These are phyloP conservation scores for Chalciporus sp. DNA, from an alignment of 1,284 basidiomycete species.

Conservation along the genomic window DNA sequence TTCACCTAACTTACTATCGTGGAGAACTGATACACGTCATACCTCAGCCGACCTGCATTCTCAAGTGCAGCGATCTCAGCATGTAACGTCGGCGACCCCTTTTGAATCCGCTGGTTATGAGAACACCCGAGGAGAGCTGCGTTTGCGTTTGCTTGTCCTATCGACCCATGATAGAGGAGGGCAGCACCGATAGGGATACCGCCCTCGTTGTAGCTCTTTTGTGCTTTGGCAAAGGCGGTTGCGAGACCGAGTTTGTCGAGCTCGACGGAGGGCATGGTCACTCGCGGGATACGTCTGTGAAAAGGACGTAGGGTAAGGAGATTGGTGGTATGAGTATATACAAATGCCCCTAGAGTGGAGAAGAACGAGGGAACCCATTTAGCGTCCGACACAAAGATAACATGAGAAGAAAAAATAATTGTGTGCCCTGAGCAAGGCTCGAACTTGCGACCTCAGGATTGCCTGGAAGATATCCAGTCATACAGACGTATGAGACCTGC, in stretches of 20 bases:
- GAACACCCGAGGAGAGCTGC: conserved; percentile 45
- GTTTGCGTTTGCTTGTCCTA: neutral
- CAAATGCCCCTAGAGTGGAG: no score
- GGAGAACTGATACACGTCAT: conserved; percentile 44
- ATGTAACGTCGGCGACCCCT: conserved; percentile 53
- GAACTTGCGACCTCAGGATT: conserved; percentile 62
- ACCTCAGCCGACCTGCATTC: conserved; percentile 48
- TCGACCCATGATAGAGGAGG: conserved; percentile 38
- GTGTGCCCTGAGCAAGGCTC: conserved; percentile 47
- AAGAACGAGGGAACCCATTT: no score
- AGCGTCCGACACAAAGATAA: no score
- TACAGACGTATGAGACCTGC: conserved; percentile 35
- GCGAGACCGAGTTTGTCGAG: conserved; percentile 31
- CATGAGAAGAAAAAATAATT: neutral
- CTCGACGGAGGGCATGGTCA: conserved; percentile 2
- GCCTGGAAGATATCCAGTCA: conserved; percentile 28
- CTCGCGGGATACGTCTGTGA: no score
- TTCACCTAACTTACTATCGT: conserved; percentile 44
- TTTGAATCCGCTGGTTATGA: conserved; percentile 58
- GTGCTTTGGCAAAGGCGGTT: conserved; percentile 46
- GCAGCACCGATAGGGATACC: conserved; percentile 63
- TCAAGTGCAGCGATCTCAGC: conserved; percentile 58
- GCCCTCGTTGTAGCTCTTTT: conserved; percentile 46
- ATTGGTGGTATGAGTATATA: no score
- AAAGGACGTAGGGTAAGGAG: no score